Base-by-base conservation (phyloP, 768 basidiomycete species). In the Suillus sp. region DNA sequence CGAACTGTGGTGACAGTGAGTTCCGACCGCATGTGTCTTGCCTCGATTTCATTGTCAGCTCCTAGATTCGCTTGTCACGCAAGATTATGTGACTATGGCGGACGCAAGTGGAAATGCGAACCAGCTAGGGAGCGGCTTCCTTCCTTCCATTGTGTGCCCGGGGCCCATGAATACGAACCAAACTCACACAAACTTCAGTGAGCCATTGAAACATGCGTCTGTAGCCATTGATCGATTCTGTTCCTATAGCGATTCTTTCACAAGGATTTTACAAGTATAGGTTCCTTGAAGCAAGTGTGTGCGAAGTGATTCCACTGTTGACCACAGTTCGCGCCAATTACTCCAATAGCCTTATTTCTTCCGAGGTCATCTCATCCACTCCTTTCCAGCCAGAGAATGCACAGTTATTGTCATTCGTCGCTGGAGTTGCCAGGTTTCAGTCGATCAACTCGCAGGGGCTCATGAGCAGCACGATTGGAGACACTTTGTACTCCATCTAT, bases 401-500 rank as follows among this genome's bases (percentile, higher is more conserved):
- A 9, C 60, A 57, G 8, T 38, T 69, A 25, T 47, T 63, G 1
- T 50, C 37, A 22, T 69, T 68, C 56, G 27, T 70, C 38, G 68
- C 66, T 2, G 54, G 53, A 5, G 56, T 65, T 13, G 9, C 37
- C 61, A 40, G 62, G 14, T 59, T 62, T 34, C 68, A 67, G 11
- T 35, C 59, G 4, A 40, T 30, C 30, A 64, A 38, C 5, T 35
- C 66, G 16, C 70, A 71, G 30, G 47, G 66, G 6, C 45, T 69
- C 45, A 47, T 53, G 8, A 42, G 62, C 2, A 71, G 71, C 18
- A 11, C 63, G 0, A 61, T 71, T 8, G 68, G 68, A 3, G 70
- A 71, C 47, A 65, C 66, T 18, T 20, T 71, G 11, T 67, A 65
- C 48, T 63, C 70, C 0, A 59, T 67, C 8, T 64, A 60, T 35